A percentile compares a stretch with the other conserved stretches of the same genome.
Conservation (phyloP, 2,329 filamentous ascomycete genomes). For the Scedosporium boydii region DNA sequence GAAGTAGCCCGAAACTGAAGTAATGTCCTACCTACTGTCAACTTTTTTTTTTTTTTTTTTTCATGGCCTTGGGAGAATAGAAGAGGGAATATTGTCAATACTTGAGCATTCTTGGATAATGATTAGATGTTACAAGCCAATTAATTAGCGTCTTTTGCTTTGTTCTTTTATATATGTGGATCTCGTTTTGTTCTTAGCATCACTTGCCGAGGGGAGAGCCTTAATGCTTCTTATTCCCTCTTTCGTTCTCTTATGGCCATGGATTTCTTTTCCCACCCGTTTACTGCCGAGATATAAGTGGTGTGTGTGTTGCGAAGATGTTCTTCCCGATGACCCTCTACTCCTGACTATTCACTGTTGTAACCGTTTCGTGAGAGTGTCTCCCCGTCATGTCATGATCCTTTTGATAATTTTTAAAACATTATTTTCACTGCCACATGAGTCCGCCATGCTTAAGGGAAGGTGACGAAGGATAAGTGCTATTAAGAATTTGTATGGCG, state of each 20-base stretch:
- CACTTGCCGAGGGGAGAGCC: not conserved
- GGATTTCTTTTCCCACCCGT: not conserved
- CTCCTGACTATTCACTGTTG: too few relatives aligned
- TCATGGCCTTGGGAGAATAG: not conserved
- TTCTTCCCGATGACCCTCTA: too few relatives aligned
- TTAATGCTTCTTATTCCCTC: not conserved
- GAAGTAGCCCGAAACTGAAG: not conserved
- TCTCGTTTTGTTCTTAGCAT: not conserved
- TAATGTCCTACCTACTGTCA: not conserved
- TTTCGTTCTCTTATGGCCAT: not conserved
- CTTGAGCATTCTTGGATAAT: not conserved
- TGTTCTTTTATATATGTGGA: conserved; percentile 6
- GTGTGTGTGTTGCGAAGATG: too few relatives aligned
- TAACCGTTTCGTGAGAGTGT: too few relatives aligned
- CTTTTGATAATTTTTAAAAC: too few relatives aligned
- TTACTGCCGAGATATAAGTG: too few relatives aligned
- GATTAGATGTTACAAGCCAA: conserved; percentile 3
- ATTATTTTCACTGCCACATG: too few relatives aligned
- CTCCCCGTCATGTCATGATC: too few relatives aligned
- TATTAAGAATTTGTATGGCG: too few relatives aligned
- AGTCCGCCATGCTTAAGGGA: too few relatives aligned
- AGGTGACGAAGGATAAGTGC: too few relatives aligned
- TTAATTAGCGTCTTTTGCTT: conserved; percentile 3
- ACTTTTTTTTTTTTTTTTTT: not conserved
- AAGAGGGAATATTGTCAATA: conserved; percentile 9